Evolutionary conservation across 805 yeast species (phyloP), one percentile per base, ranked within the genome.

Genomic region (Clavispora asparagi): DNA sequence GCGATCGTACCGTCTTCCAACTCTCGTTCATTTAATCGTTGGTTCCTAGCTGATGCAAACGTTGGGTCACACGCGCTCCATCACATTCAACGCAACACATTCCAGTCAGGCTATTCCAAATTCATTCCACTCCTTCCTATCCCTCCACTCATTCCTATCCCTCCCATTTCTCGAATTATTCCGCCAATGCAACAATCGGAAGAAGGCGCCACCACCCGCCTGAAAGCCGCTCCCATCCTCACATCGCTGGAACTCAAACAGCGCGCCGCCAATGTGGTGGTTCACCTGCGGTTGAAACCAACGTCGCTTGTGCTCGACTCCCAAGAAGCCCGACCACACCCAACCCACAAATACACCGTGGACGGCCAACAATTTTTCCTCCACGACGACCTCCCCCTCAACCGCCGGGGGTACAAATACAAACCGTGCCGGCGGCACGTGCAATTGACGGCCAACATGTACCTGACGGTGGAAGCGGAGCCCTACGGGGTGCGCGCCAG

Each of bases 351-450:
- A 16, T 43, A 44, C 23, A 42, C 51, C 17, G 53, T 53, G 23
- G 42, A 53, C 6, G 62, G 54, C 7, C 43, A 51, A 10, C 49
- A 50, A 23, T 75, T 79, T 54, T 72, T 58, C 53, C 62, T 67
- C 30, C 71, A 76, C 23, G 95, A 87, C n/a, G 97, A 90, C 46
- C 79, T 82, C 43, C 97, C 97, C 0, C 71, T 77, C 54, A 89
- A 89, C 60, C 78, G 81, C 54, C 67, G 94, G 43, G 92, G 95
- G 1, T 92, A 83, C 68, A 81, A 88, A 50, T 92, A 91, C 62
- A 73, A 79, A 40, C 82, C 90, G 13, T 87, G 96, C 58, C 74
- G 83, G 3, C 90, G 95, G 0, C 82, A 82, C 54, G 83, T 86
- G 1, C 55, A 58, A 1, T 76, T 88, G 46, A 62, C 67, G 2